These are phyloP conservation scores for Zymoseptoria brevis DNA, from an alignment of 2,329 filamentous ascomycete species.

Conservation along the genomic window DNA sequence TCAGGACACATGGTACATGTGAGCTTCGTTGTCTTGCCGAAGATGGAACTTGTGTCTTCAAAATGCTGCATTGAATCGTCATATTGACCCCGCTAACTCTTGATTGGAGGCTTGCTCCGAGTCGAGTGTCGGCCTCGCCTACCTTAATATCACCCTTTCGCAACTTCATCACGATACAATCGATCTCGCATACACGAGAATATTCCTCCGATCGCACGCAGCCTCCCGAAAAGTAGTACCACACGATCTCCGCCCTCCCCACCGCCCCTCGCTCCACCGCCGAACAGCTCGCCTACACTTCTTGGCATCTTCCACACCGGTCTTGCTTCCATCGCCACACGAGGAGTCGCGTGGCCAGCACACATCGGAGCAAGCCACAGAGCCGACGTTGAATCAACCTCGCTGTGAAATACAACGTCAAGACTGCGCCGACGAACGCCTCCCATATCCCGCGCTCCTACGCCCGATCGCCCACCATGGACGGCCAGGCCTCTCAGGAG, in stretches of 20 bases:
- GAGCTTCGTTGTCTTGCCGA: too few relatives aligned
- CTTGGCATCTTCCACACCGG: background rate
- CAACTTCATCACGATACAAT: background rate
- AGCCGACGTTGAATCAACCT: background rate
- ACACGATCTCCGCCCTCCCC: background rate
- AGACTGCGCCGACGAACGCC: background rate
- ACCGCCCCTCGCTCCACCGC: background rate
- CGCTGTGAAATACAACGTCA: background rate
- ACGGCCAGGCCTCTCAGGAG: constrained; percentile 29
- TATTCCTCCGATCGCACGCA: background rate
- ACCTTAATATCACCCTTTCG: background rate
- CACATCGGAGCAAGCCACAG: constrained; percentile 8
- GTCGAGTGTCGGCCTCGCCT: background rate
- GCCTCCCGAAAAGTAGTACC: background rate
- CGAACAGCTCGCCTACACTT: background rate
- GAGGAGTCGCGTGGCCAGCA: constrained; percentile 4
- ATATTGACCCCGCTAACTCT: background rate
- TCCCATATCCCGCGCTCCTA: background rate
- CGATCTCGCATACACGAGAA: background rate
- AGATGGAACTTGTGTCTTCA: too few relatives aligned
- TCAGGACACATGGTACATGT: too few relatives aligned
- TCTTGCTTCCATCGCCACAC: background rate
- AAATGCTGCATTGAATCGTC: background rate
- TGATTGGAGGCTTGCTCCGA: too few relatives aligned
- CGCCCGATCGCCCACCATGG: constrained; percentile 21